Evolutionary conservation across 2,329 filamentous ascomycete genomes (phyloP).

Genomic region (Phoma sp.): DNA sequence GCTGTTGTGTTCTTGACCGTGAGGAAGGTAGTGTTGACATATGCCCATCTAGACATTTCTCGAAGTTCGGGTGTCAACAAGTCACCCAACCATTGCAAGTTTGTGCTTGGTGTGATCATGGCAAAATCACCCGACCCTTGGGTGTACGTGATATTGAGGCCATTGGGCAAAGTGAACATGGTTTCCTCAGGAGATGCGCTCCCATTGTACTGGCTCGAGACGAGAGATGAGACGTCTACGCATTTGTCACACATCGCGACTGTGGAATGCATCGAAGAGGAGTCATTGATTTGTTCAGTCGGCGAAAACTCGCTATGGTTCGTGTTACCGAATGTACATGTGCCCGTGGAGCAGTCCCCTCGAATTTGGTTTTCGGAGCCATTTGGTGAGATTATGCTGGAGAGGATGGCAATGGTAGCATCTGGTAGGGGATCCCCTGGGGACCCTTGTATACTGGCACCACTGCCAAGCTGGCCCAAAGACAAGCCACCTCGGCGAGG

Average conservation of each 20-base stretch:
- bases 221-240: not conserved
- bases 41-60: not conserved
- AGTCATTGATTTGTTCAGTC: not conserved
- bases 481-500: not conserved
- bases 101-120: not conserved
- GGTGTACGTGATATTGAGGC: not conserved
- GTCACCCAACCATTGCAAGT: not conserved
- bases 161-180: not conserved
- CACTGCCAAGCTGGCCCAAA: no score
- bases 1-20: no score
- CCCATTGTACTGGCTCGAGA: not conserved
- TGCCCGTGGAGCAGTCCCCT: not conserved
- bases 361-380: not conserved
- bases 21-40: not conserved
- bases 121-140: not conserved
- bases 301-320: not conserved
- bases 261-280: not conserved
- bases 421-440: not conserved
- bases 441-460: no score
- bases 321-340: not conserved
- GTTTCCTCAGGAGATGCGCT: not conserved
- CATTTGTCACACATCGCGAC: conserved; percentile 1
- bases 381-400: not conserved
- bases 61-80: not conserved
- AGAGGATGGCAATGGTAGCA: not conserved